Evolutionary conservation across 306 rosid genomes (phyloP), one percentile per base, ranked within the genome.

Genomic region (Cicer yamashitae): DNA sequence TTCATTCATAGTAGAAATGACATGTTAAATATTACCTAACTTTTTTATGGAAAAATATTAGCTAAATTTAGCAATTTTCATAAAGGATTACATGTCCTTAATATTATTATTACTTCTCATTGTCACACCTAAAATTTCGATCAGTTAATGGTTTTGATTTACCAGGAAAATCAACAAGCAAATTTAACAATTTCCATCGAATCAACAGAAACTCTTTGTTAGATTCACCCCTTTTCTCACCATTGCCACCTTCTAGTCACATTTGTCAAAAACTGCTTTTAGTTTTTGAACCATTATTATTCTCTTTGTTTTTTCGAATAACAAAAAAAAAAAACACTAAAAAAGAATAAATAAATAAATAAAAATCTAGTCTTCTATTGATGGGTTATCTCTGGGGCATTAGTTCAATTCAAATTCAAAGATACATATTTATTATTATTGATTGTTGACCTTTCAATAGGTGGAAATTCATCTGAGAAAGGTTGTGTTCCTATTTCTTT

Each of bases 121-220:
- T 77, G 78, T 77, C 86, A 72, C 68, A 56, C 89, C 97, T 87
- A 41, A 82, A 84, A 66, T 74, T 77, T 76, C 84, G 97, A 86
- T 25, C 3, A 63, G 50, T 67, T 84, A 73, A 82, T 86, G 94
- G 87, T 83, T 76, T 73, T 69, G 75, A 76, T 86, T 84, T 44
- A 70, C 40, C 73, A 73, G 67, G 34, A 44, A 67, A 77, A 76
- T 68, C 46, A 77, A 79, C 30, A 50, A 48, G 20, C 62, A 77
- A 82, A 60, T 34, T 60, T 60, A 60, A 61, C 79, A 81, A 61
- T 38, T 76, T 78, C 89, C 91, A 77, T 82, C 66, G 73, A 81
- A 84, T 81, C 25, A 20, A 79, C 87, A 86, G 74, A 86, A 45
- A 65, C 67, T 79, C 73, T 81, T 84, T 51, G 66, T 53, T 75